These are phyloP conservation scores for Hortiboletus campestris DNA, from an alignment of 768 basidiomycete genomes.

Conservation along the genomic window DNA sequence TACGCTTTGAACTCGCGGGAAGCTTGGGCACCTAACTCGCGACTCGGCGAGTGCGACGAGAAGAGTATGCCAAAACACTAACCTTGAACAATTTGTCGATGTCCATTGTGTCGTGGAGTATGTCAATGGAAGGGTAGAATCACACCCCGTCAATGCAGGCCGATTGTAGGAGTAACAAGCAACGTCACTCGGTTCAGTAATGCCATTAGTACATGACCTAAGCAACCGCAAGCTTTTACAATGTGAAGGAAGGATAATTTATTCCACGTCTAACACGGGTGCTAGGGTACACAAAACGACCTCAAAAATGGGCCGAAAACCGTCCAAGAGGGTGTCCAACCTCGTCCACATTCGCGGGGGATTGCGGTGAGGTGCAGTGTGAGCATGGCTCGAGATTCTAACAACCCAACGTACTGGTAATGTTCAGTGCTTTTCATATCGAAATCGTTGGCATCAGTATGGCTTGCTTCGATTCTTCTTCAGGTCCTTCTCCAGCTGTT, in stretches of 20 bases:
- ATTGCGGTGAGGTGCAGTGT: constrained; percentile 14
- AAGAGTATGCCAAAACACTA: neutral
- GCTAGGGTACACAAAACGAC: neutral
- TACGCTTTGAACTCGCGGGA: constrained; percentile 65
- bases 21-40: constrained; percentile 60
- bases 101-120: constrained; percentile 35
- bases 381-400: constrained; percentile 24
- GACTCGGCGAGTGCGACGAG: neutral
- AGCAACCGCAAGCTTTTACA: constrained; percentile 9
- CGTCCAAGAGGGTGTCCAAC: neutral
- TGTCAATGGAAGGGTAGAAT: neutral
- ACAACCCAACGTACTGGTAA: constrained; percentile 30
- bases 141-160: neutral
- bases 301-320: neutral
- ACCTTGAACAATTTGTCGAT: constrained; percentile 53
- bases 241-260: neutral
- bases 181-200: neutral
- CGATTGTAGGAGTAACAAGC: neutral
- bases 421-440: neutral
- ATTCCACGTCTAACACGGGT: constrained; percentile 5
- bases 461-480: constrained; percentile 88
- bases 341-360: constrained; percentile 7
- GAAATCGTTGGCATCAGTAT: constrained; percentile 47
- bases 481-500: constrained; percentile 82
- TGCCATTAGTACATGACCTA: constrained; percentile 14